Percentiles rank a stretch among this genome's conserved stretches.
Evolutionary conservation across 257 asterid species (phyloP).

Genomic region (Solanum raphanifolium): DNA sequence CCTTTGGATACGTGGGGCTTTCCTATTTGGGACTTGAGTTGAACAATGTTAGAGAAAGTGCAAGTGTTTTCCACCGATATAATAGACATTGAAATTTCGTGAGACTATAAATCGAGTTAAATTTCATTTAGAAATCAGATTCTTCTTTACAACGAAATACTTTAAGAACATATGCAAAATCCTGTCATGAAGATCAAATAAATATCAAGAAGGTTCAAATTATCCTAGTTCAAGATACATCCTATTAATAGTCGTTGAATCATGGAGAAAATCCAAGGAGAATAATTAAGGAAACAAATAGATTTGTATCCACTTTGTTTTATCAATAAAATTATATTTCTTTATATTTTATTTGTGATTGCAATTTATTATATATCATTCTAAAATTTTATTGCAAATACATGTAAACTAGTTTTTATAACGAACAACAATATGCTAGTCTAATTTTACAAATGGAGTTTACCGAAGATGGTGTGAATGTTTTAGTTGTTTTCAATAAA

Average conservation of each 20-base stretch:
- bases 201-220: background rate
- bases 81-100: accelerated
- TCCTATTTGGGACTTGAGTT: background rate
- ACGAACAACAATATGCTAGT: background rate
- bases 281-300: background rate
- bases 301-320: background rate
- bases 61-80: background rate
- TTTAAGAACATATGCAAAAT: too few species aligned
- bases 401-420: background rate
- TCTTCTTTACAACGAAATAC: background rate
- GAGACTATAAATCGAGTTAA: too few species aligned
- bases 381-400: background rate
- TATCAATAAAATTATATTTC: background rate
- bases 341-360: background rate
- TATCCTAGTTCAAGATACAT: background rate
- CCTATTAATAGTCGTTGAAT: background rate
- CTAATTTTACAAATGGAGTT: background rate
- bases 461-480: background rate
- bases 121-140: too few species aligned
- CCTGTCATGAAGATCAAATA: too few species aligned
- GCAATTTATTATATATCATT: background rate
- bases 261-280: background rate
- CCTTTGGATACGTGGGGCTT: background rate
- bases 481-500: background rate
- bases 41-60: background rate